phyloP scores from a whole-genome alignment of 1,284 basidiomycete genomes.

The Anthracocystis walkeri region DNA sequence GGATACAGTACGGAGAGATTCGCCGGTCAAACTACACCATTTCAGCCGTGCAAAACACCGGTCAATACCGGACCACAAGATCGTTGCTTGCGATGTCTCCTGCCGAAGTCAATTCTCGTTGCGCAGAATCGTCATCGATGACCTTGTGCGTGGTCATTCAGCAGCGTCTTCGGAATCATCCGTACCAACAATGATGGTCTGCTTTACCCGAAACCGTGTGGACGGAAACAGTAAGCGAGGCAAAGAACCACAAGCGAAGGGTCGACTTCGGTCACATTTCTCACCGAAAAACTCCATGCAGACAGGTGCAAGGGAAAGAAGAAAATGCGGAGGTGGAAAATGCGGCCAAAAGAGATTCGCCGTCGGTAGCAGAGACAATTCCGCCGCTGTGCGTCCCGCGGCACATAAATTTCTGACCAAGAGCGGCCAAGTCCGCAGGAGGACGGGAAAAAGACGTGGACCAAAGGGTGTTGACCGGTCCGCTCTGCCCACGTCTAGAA shows the following conservation, averaged over 20 bases:
- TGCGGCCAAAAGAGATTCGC: not conserved
- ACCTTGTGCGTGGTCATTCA: too few relatives aligned
- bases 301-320: not conserved
- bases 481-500: slow-evolving; percentile 7
- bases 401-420: too few relatives aligned
- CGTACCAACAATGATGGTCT: not conserved
- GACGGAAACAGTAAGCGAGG: too few relatives aligned
- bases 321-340: slow-evolving; percentile 5
- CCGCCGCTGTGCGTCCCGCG: not conserved
- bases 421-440: not conserved
- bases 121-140: too few relatives aligned
- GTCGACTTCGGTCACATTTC: not conserved
- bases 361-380: not conserved
- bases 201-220: not conserved
- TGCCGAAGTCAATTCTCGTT: not conserved
- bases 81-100: too few relatives aligned
- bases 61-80: too few relatives aligned
- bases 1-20: not conserved
- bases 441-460: not conserved
- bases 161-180: slow-evolving; percentile 7
- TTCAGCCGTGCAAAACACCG: slow-evolving; percentile 1
- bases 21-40: not conserved
- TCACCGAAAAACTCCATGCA: not conserved
- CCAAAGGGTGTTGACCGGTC: slow-evolving; percentile 4
- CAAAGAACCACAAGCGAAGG: too few relatives aligned